These are phyloP conservation scores for Pinus taeda DNA, from an alignment of 75 land plant species.

Conservation along the genomic window DNA sequence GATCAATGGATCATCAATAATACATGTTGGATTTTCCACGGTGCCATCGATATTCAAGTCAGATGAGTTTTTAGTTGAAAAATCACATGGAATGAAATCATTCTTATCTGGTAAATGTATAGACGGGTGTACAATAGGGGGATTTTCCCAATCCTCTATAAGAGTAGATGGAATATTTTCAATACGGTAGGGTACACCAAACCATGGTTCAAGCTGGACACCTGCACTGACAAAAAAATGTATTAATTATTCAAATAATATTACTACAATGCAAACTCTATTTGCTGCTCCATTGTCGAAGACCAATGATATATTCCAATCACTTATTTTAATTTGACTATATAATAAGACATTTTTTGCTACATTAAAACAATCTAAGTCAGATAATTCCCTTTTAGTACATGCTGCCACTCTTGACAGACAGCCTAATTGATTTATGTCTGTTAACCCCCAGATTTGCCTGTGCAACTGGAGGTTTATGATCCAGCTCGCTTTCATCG, in stretches of 20 bases:
- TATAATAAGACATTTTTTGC: too few relatives aligned
- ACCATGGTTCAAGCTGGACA: slow-evolving; percentile 84
- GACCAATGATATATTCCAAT: too few relatives aligned
- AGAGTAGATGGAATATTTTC: slow-evolving; percentile 51
- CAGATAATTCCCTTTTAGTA: too few relatives aligned
- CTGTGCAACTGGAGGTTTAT: too few relatives aligned
- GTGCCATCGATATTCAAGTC: neutral
- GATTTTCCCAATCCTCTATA: slow-evolving; percentile 62
- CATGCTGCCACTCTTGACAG: too few relatives aligned
- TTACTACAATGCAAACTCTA: too few relatives aligned
- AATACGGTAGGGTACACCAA: slow-evolving; percentile 66
- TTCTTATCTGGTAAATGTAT: slow-evolving; percentile 77
- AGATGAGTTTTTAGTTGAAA: slow-evolving; percentile 45
- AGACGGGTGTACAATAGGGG: slow-evolving; percentile 44
- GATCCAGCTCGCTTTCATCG: too few relatives aligned
- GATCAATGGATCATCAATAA: slow-evolving; percentile 56
- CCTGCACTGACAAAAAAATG: slow-evolving; percentile 23
- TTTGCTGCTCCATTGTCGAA: too few relatives aligned
- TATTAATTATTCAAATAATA: neutral
- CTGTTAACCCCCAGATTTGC: too few relatives aligned
- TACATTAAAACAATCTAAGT: too few relatives aligned
- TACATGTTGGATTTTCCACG: slow-evolving; percentile 41
- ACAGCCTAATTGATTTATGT: too few relatives aligned
- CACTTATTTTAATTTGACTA: too few relatives aligned
- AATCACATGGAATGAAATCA: slow-evolving; percentile 86